Percentiles rank a stretch among this genome's conserved stretches.
These are phyloP conservation scores for Fistulinella prunicolor DNA, from an alignment of 768 basidiomycete genomes.

Conservation along the genomic window DNA sequence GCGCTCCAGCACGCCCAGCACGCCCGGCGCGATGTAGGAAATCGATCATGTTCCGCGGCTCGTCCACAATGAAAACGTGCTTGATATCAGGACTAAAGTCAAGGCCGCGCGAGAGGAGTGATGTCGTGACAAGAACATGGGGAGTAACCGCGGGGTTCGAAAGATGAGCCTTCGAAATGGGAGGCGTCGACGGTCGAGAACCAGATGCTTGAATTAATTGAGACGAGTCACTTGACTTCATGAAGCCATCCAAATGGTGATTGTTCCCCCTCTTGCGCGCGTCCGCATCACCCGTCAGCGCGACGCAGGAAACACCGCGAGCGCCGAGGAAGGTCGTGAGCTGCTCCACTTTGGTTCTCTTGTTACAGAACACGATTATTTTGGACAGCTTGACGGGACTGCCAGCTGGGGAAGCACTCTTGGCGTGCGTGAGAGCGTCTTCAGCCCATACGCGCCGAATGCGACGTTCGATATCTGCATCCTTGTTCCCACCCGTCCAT, in stretches of 20 bases:
- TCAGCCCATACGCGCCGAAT: constrained; percentile 73
- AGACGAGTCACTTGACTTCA: constrained; percentile 34
- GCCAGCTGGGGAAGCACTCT: constrained; percentile 17
- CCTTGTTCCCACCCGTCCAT: constrained; percentile 79
- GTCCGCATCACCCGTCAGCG: constrained; percentile 61
- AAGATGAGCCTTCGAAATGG: constrained; percentile 9
- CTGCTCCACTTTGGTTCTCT: constrained; percentile 60
- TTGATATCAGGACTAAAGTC: constrained; percentile 78
- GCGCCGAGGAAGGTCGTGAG: constrained; percentile 56
- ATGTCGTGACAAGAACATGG: constrained; percentile 83
- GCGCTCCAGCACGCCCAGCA: constrained; percentile 68
- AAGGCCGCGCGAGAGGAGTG: constrained; percentile 84
- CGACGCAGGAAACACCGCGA: constrained; percentile 60
- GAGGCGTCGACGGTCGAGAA: neutral
- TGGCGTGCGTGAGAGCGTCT: constrained; percentile 43
- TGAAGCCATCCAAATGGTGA: constrained; percentile 72
- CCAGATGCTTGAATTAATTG: neutral
- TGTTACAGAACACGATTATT: constrained; percentile 83
- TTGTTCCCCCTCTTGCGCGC: constrained; percentile 66
- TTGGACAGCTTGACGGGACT: constrained; percentile 48
- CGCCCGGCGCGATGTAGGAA: constrained; percentile 91
- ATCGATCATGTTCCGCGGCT: constrained; percentile 87
- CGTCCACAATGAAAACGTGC: constrained; percentile 85
- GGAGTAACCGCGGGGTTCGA: constrained; percentile 38
- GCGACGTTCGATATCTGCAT: constrained; percentile 74